A percentile compares a stretch with the other conserved stretches of the same genome.
phyloP scores from a whole-genome alignment of 805 yeast genomes.

The Myxozyma lipomycoides region DNA sequence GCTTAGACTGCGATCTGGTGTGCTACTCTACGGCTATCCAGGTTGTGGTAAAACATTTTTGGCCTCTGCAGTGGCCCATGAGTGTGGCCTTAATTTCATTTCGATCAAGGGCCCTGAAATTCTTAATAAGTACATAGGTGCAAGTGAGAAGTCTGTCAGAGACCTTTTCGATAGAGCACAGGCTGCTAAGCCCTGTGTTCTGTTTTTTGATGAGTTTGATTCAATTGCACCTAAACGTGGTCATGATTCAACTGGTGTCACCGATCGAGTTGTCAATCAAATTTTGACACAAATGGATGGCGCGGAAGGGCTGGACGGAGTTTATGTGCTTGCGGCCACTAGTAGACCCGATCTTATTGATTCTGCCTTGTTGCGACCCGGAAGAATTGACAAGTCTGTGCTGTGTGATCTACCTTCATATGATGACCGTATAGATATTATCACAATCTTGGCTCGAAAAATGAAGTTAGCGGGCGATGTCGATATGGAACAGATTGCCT shows the following conservation, averaged over 20 bases:
- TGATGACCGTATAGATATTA: conserved; percentile 69
- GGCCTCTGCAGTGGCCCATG: conserved; percentile 90
- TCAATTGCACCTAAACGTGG: conserved; percentile 97
- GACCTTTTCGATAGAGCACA: conserved; percentile 92
- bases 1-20: conserved; percentile 80
- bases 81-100: conserved; percentile 89
- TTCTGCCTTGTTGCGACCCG: conserved; percentile 91
- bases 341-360: conserved; percentile 94
- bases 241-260: conserved; percentile 95
- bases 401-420: conserved; percentile 80
- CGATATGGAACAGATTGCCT: conserved; percentile 52
- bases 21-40: conserved; percentile 88
- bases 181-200: conserved; percentile 87
- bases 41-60: conserved; percentile 95
- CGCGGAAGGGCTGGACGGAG: conserved; percentile 96
- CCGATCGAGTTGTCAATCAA: conserved; percentile 96
- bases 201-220: conserved; percentile 93
- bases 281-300: conserved; percentile 98
- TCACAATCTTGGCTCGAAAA: conserved; percentile 49
- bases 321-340: conserved; percentile 93
- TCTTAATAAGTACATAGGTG: conserved; percentile 91
- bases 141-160: conserved; percentile 90
- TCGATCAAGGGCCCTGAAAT: conserved; percentile 95
- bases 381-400: conserved; percentile 88
- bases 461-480: conserved; percentile 48